A percentile compares a stretch with the other conserved stretches of the same genome.
These are phyloP conservation scores for Aspergillus fumigatus DNA, from an alignment of 2,329 filamentous ascomycete genomes.

Conservation along the genomic window DNA sequence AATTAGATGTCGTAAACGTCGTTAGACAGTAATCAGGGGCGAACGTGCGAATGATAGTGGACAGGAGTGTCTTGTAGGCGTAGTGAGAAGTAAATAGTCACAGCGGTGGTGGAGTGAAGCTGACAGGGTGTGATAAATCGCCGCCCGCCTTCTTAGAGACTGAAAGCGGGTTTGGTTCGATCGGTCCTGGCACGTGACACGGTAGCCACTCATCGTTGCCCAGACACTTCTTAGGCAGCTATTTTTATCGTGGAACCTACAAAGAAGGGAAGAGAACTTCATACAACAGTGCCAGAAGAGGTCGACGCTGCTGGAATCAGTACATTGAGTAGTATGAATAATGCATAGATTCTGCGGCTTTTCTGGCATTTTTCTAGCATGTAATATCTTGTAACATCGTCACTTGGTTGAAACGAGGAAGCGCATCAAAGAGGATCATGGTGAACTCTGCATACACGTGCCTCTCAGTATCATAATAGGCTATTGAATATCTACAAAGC, in stretches of 20 bases:
- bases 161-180: slow-evolving; percentile 19
- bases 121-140: slow-evolving; percentile 24
- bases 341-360: slow-evolving; percentile 12
- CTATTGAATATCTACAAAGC: too few species aligned
- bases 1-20: slow-evolving; percentile 1
- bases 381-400: not conserved
- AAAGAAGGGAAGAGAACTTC: not conserved
- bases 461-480: not conserved
- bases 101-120: slow-evolving; percentile 16
- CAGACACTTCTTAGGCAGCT: slow-evolving; percentile 14
- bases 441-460: not conserved
- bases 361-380: too few species aligned
- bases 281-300: not conserved
- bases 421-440: too few species aligned
- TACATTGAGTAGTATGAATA: slow-evolving; percentile 14
- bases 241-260: slow-evolving; percentile 7
- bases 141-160: slow-evolving; percentile 22
- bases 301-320: not conserved
- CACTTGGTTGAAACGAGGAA: not conserved
- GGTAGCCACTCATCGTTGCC: slow-evolving; percentile 7
- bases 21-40: slow-evolving; percentile 1
- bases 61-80: slow-evolving; percentile 6
- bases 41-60: not conserved
- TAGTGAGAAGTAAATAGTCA: slow-evolving; percentile 1
- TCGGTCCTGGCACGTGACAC: slow-evolving; percentile 23